Percentiles rank a stretch among this genome's conserved stretches.
phyloP scores from a whole-genome alignment of 2,329 filamentous ascomycete species.

The Magnaporthiopsis rhizophila region DNA sequence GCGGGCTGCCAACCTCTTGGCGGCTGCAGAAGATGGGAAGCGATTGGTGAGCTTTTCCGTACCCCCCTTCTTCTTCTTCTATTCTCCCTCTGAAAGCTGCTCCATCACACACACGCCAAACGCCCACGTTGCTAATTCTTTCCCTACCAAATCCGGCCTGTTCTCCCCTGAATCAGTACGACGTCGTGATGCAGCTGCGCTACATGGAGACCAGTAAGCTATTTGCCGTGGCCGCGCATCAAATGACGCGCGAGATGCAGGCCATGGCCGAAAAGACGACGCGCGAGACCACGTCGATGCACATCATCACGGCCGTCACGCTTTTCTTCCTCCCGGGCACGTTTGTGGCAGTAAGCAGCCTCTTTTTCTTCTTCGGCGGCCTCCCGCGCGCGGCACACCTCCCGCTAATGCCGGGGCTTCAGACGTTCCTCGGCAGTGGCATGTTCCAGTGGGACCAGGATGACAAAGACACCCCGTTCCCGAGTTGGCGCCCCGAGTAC shows the following conservation, averaged over 20 bases:
- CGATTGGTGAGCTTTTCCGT: background rate
- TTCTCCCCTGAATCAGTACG: background rate
- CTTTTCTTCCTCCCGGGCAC: slow-evolving; percentile 7
- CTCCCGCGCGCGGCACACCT: too few relatives aligned
- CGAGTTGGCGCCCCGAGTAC: slow-evolving; percentile 4
- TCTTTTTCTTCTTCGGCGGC: too few relatives aligned
- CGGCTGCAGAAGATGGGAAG: background rate
- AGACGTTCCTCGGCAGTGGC: slow-evolving; percentile 7
- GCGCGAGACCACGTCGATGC: slow-evolving; percentile 4
- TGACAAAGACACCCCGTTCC: background rate
- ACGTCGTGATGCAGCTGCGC: slow-evolving; percentile 2
- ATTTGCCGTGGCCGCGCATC: background rate
- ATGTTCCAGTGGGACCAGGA: slow-evolving; percentile 8
- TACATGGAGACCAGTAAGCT: slow-evolving; percentile 5
- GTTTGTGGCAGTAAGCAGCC: slow-evolving; percentile 7
- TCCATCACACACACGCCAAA: too few relatives aligned
- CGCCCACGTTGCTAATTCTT: too few relatives aligned
- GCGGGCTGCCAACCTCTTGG: background rate
- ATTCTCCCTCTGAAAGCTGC: too few relatives aligned
- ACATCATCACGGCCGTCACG: slow-evolving; percentile 7
- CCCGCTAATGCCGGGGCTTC: background rate
- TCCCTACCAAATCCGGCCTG: too few relatives aligned
- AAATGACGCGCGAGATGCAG: slow-evolving; percentile 1
- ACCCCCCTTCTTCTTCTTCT: too few relatives aligned
- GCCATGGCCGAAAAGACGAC: slow-evolving; percentile 2